Conservation (phyloP, 139 green algal genomes). For the Choricystis sp. region DNA sequence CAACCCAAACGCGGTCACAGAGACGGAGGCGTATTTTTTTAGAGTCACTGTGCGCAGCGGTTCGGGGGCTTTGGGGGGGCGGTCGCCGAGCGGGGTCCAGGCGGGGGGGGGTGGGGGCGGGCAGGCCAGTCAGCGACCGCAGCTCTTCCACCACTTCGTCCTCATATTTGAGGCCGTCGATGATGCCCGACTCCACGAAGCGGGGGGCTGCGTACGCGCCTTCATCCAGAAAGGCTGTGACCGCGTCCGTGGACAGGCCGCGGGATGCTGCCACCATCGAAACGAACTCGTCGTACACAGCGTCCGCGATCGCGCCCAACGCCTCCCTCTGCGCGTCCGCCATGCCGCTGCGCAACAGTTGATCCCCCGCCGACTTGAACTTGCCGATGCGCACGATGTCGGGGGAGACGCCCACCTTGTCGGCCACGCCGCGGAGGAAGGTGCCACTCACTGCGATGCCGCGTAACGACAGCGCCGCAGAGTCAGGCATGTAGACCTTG, state of each 20-base stretch:
- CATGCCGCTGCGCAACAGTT: slow-evolving; percentile 82
- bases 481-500: slow-evolving; percentile 75
- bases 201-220: slow-evolving; percentile 54
- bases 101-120: slow-evolving; percentile 7
- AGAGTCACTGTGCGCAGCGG: slow-evolving; percentile 29
- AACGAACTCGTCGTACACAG: slow-evolving; percentile 65
- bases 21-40: slow-evolving; percentile 45
- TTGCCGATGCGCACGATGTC: slow-evolving; percentile 77
- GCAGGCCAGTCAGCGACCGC: slow-evolving; percentile 17
- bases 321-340: slow-evolving; percentile 54
- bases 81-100: slow-evolving; percentile 28
- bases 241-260: slow-evolving; percentile 44
- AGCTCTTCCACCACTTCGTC: slow-evolving; percentile 60
- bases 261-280: slow-evolving; percentile 30
- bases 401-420: slow-evolving; percentile 82
- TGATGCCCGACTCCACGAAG: slow-evolving; percentile 37
- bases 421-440: slow-evolving; percentile 73
- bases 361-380: slow-evolving; percentile 65
- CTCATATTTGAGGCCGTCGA: slow-evolving; percentile 69
- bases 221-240: slow-evolving; percentile 49
- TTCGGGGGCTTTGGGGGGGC: background rate
- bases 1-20: slow-evolving; percentile 42
- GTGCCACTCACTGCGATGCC: slow-evolving; percentile 65
- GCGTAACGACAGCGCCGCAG: slow-evolving; percentile 51
- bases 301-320: slow-evolving; percentile 70